Percentiles rank a stretch among this genome's conserved stretches.
phyloP scores from a whole-genome alignment of 371 early-diverging fungal genomes.

The Ecytonucleospora hepatopenaei region DNA sequence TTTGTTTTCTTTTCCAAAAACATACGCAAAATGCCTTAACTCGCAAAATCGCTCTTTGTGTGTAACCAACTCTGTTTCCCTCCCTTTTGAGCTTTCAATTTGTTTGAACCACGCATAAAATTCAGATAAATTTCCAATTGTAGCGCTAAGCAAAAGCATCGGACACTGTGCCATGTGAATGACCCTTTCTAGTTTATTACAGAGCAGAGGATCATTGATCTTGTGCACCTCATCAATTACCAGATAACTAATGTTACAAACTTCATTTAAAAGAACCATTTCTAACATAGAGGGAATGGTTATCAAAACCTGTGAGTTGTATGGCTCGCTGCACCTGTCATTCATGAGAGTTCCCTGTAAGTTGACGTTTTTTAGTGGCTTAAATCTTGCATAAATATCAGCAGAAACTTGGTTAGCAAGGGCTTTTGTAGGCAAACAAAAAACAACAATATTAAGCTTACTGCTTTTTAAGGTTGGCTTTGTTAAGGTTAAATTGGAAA shows the following conservation, averaged over 20 bases:
- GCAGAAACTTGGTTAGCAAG: slow-evolving; percentile 61
- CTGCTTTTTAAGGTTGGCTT: not conserved
- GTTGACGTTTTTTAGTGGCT: slow-evolving; percentile 47
- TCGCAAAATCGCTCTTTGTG: slow-evolving; percentile 57
- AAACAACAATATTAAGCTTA: slow-evolving; percentile 58
- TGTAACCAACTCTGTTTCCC: slow-evolving; percentile 45
- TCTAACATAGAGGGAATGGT: slow-evolving; percentile 59
- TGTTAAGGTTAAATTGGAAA: not conserved
- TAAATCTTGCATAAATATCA: slow-evolving; percentile 61
- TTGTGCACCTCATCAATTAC: slow-evolving; percentile 62
- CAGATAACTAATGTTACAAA: slow-evolving; percentile 55
- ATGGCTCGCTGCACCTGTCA: slow-evolving; percentile 49
- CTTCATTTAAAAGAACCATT: slow-evolving; percentile 27
- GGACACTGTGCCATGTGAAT: slow-evolving; percentile 58
- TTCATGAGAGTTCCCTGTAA: slow-evolving; percentile 55
- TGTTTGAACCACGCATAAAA: slow-evolving; percentile 56
- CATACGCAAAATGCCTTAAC: slow-evolving; percentile 43
- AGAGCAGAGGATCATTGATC: slow-evolving; percentile 57
- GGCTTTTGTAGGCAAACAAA: slow-evolving; percentile 62
- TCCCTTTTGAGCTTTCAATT: slow-evolving; percentile 47
- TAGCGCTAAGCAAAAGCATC: slow-evolving; percentile 59
- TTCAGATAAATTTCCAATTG: slow-evolving; percentile 59
- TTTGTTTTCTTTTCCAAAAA: not conserved
- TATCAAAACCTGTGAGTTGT: slow-evolving; percentile 58
- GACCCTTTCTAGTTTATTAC: slow-evolving; percentile 59